Evolutionary conservation across 1,284 basidiomycete species (phyloP).

Genomic region (Wolfiporia cocos): DNA sequence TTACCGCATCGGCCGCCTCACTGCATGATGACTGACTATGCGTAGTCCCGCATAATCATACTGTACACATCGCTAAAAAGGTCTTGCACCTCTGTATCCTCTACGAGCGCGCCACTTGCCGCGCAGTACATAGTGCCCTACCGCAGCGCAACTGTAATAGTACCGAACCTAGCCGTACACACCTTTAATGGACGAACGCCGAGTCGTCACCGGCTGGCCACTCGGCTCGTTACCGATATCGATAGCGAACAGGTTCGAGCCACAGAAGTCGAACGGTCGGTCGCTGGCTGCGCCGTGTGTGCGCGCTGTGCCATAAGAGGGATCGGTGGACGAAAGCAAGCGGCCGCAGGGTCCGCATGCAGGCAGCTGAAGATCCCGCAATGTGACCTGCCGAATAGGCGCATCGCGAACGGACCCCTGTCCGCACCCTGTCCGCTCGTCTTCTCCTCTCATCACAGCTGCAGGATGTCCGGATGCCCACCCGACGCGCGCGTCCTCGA

Average conservation of each 20-base stretch:
- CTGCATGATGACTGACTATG: constrained; percentile 1
- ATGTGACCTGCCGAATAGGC: too few species aligned
- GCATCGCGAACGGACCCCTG: too few species aligned
- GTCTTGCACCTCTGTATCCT: constrained; percentile 7
- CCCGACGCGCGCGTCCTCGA: too few species aligned
- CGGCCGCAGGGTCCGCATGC: too few species aligned
- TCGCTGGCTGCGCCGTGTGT: neutral
- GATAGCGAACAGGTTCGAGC: neutral
- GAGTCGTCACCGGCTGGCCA: neutral
- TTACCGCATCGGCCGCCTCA: constrained; percentile 1
- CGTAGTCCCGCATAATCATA: constrained; percentile 9
- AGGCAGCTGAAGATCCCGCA: too few species aligned
- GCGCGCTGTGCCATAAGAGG: neutral
- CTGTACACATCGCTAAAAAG: constrained; percentile 5
- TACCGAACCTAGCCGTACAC: constrained; percentile 3
- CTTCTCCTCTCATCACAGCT: too few species aligned
- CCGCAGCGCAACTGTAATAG: too few species aligned
- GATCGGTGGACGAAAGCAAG: neutral
- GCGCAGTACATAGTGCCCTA: too few species aligned
- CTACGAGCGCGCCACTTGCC: too few species aligned
- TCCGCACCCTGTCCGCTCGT: too few species aligned
- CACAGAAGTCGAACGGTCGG: neutral
- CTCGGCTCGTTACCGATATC: neutral
- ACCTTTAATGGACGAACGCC: neutral
- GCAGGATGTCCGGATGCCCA: too few species aligned